phyloP scores from a whole-genome alignment of 306 rosid genomes.

The Inga oerstediana region DNA sequence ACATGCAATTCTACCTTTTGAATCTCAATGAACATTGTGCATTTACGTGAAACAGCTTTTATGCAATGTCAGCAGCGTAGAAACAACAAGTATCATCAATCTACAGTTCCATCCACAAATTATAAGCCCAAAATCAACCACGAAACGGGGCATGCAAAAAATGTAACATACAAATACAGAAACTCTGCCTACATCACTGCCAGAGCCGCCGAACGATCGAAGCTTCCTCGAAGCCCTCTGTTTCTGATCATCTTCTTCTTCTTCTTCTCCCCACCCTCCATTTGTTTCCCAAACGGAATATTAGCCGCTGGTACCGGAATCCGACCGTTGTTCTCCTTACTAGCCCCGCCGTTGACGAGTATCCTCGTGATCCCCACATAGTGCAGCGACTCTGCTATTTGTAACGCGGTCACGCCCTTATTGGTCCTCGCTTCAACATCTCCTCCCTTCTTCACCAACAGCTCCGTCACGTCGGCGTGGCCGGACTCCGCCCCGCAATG shows the following conservation, averaged over 20 bases:
- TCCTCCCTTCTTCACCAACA: slow-evolving; percentile 76
- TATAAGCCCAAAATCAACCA: neutral
- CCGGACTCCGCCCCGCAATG: slow-evolving; percentile 80
- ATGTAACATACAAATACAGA: neutral
- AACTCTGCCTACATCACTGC: slow-evolving; percentile 40
- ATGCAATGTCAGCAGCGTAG: neutral
- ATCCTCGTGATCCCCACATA: slow-evolving; percentile 71
- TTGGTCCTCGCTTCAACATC: slow-evolving; percentile 69
- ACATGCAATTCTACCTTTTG: neutral
- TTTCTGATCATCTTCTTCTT: slow-evolving; percentile 38
- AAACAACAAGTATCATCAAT: slow-evolving; percentile 13
- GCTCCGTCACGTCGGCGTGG: slow-evolving; percentile 59
- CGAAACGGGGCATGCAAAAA: neutral
- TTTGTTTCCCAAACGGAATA: slow-evolving; percentile 34
- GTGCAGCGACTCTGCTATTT: slow-evolving; percentile 68
- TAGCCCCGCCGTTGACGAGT: slow-evolving; percentile 59
- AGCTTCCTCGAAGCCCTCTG: slow-evolving; percentile 46
- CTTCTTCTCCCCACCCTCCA: slow-evolving; percentile 26
- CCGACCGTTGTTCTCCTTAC: slow-evolving; percentile 28
- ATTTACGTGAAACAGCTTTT: neutral
- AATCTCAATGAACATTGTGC: neutral
- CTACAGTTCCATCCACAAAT: slow-evolving; percentile 32
- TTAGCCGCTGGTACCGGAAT: neutral
- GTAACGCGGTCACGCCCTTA: slow-evolving; percentile 71
- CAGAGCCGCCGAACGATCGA: slow-evolving; percentile 47